phyloP scores from a whole-genome alignment of 306 rosid genomes.

The Rosa persica region DNA sequence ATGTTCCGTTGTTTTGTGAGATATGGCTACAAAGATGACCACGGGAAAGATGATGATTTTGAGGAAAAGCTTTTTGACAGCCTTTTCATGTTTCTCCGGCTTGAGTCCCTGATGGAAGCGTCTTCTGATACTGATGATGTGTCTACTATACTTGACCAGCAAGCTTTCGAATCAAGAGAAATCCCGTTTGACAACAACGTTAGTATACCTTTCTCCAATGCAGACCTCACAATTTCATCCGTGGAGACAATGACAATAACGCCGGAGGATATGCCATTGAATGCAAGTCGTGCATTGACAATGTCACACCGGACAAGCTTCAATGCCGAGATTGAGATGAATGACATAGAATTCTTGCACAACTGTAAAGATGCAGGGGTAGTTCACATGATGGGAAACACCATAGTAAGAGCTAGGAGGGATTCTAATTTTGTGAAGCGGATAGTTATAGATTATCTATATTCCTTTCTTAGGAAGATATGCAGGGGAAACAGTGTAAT shows the following conservation, averaged over 20 bases:
- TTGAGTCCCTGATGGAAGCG: slow-evolving; percentile 91
- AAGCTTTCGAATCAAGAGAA: slow-evolving; percentile 39
- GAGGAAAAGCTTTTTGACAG: slow-evolving; percentile 83
- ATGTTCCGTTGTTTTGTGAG: slow-evolving; percentile 92
- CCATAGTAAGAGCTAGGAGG: slow-evolving; percentile 72
- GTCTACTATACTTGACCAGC: slow-evolving; percentile 57
- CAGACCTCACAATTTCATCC: slow-evolving; percentile 50
- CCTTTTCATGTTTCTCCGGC: slow-evolving; percentile 63
- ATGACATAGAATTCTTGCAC: slow-evolving; percentile 74
- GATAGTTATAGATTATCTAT: slow-evolving; percentile 77
- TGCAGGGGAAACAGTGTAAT: slow-evolving; percentile 88
- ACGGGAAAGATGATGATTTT: slow-evolving; percentile 76
- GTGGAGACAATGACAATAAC: slow-evolving; percentile 67
- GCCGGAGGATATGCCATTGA: slow-evolving; percentile 39
- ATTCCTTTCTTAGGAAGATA: slow-evolving; percentile 87
- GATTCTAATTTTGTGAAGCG: slow-evolving; percentile 66
- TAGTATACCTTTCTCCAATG: slow-evolving; percentile 34
- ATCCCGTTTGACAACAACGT: slow-evolving; percentile 31
- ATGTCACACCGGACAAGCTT: slow-evolving; percentile 44
- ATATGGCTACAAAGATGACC: slow-evolving; percentile 88
- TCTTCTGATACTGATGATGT: slow-evolving; percentile 78
- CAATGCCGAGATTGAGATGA: slow-evolving; percentile 46
- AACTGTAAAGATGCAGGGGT: slow-evolving; percentile 84
- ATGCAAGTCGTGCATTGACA: slow-evolving; percentile 33
- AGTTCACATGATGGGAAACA: slow-evolving; percentile 93